These are phyloP conservation scores for Lipomyces chichibuensis DNA, from an alignment of 805 yeast species.

Conservation along the genomic window DNA sequence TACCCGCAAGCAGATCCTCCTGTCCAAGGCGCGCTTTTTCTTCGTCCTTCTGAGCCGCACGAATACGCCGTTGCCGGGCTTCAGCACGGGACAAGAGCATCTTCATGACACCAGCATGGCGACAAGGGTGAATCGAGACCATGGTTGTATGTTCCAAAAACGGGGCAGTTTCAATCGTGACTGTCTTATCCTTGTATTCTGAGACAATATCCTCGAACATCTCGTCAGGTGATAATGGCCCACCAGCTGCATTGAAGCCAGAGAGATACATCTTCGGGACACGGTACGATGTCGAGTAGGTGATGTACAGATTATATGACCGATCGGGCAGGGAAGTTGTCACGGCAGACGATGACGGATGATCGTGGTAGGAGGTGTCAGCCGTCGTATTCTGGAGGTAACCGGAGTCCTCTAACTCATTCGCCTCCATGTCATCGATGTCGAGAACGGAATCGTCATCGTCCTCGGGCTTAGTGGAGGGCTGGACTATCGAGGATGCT, in stretches of 20 bases:
- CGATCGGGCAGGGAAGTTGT: conserved; percentile 46
- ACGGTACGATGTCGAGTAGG: conserved; percentile 91
- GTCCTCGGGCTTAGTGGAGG: conserved; percentile 7
- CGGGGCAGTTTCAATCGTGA: conserved; percentile 92
- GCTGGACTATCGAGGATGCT: conserved; percentile 1
- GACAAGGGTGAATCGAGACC: conserved; percentile 94
- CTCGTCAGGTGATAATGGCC: conserved; percentile 80
- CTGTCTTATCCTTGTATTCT: conserved; percentile 94
- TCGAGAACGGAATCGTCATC: conserved; percentile 28
- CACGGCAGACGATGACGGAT: conserved; percentile 29
- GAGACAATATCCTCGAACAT: conserved; percentile 94
- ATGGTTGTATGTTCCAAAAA: conserved; percentile 66
- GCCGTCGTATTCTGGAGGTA: conserved; percentile 16
- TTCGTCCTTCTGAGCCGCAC: conserved; percentile 15
- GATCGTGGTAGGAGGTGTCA: conserved; percentile 28
- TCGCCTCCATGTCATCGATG: conserved; percentile 33
- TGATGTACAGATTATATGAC: conserved; percentile 84
- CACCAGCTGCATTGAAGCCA: conserved; percentile 82
- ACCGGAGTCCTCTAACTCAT: conserved; percentile 32
- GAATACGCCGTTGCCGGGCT: conserved; percentile 35
- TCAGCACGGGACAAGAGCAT: conserved; percentile 77
- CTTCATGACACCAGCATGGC: conserved; percentile 92
- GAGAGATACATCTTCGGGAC: conserved; percentile 93
- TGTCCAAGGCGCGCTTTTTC: conserved; percentile 11
- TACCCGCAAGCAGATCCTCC: conserved; percentile 26